Evolutionary conservation across 225 moss, liverwort and hornwort species (phyloP).

Genomic region (Physcomitrium patens): DNA sequence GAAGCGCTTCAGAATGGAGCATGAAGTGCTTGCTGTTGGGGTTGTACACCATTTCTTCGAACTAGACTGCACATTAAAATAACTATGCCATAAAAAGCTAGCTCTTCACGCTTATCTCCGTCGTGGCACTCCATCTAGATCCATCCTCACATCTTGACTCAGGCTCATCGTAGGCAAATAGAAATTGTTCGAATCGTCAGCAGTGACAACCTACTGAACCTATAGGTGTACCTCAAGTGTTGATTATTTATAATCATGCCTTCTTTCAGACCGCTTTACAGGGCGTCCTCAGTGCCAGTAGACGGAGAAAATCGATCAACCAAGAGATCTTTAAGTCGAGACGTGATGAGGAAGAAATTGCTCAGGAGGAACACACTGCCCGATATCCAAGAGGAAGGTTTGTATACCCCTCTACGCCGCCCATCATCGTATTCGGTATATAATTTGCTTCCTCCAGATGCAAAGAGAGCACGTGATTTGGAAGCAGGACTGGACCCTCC

Average conservation of each 20-base stretch:
- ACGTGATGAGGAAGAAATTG: conserved; percentile 53
- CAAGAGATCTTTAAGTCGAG: conserved; percentile 38
- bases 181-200: not conserved
- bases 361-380: conserved; percentile 46
- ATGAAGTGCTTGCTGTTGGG: conserved; percentile 43
- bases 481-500: conserved; percentile 52
- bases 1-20: conserved; percentile 40
- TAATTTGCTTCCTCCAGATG: conserved; percentile 24
- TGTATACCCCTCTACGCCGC: conserved; percentile 49
- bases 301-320: conserved; percentile 42
- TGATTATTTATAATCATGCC: conserved; percentile 44
- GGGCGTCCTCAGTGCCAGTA: conserved; percentile 49
- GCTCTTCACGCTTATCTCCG: conserved; percentile 3
- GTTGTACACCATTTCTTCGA: conserved; percentile 29
- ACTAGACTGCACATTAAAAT: conserved; percentile 55
- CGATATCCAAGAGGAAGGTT: conserved; percentile 61
- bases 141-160: not conserved
- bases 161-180: conserved; percentile 5
- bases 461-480: conserved; percentile 37
- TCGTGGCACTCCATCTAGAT: not conserved
- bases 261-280: conserved; percentile 46
- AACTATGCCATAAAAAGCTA: conserved; percentile 1
- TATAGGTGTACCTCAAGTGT: conserved; percentile 11
- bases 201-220: not conserved
- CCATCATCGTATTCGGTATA: conserved; percentile 39